Evolutionary conservation across 768 basidiomycete species (phyloP), one percentile per base, ranked within the genome.

Genomic region (Hygrophoropsis aurantiaca): DNA sequence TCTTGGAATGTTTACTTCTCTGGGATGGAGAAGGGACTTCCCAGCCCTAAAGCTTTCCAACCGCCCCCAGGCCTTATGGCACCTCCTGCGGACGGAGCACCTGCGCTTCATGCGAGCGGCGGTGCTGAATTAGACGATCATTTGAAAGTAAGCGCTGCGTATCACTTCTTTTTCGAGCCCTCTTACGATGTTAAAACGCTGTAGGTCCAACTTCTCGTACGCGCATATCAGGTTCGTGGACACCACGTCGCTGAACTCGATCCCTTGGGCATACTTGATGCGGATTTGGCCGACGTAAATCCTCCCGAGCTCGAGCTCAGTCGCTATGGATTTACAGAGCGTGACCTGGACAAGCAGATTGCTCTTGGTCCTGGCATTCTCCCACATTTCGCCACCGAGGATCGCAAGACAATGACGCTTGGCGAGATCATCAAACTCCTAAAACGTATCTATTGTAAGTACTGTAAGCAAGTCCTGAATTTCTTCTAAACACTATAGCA

Each of bases 201-300:
- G 18, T 61, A 98, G 95, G 87, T 93, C 15, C 97, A 99, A 88
- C 80, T 98, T 23, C 85, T 99, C 47, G 93, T 97, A 43, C 87
- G 97, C 47, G 97, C 97, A 3, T 99, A 97, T 71, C 97, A 99
- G 83, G 97, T 99, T 15, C 90, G 95, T 50, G 97, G 97, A 13
- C 97, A 99, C 60, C 94, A 97, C 59, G 78, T 94, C 48, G 97
- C 95, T 27, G 89, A 97, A 54, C 78, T 99, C 44, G 97, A 99
- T 64, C 97, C 97, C 25, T 81, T 99, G 15, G 94, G 94, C 13
- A 94, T 99, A 58, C 78, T 90, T 42, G 86, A 93, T 57, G 79
- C 92, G 32, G 95, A 98, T 66, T 80, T 97, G 35, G 84, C 81
- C 26, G 78, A 85, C 45, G 71, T 81, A 11, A 74, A 78, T 7